phyloP scores from a whole-genome alignment of 202 grass and related monocot species.

The Panicum virgatum region DNA sequence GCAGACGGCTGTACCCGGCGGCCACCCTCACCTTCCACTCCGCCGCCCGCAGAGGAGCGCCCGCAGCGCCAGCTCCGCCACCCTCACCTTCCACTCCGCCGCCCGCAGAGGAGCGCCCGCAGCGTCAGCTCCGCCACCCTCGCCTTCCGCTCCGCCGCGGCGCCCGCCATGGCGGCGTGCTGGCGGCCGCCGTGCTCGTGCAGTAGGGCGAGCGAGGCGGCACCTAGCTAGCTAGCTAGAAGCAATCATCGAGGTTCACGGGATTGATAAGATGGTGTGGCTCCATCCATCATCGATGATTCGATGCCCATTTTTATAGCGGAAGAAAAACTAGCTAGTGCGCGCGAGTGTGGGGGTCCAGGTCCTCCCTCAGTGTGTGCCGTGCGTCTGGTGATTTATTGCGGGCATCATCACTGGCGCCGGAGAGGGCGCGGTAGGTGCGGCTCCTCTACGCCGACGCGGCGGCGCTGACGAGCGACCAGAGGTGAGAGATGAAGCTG shows the following conservation, averaged over 20 bases:
- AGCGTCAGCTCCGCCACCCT: conserved; percentile 65
- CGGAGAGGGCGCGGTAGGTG: too few relatives aligned
- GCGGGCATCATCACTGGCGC: background rate
- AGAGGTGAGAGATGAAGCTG: too few relatives aligned
- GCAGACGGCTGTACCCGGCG: conserved; percentile 70
- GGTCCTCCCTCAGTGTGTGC: background rate
- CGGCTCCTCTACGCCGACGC: too few relatives aligned
- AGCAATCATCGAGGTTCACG: background rate
- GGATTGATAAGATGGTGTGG: too few relatives aligned
- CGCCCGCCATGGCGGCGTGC: background rate
- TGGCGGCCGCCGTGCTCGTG: too few relatives aligned
- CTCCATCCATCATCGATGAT: too few relatives aligned
- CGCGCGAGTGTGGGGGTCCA: conserved; percentile 24
- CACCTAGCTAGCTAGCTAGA: background rate
- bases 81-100: too few relatives aligned
- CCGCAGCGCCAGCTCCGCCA: conserved; percentile 67
- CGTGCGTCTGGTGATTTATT: background rate
- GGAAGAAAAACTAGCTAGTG: background rate
- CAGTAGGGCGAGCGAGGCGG: background rate
- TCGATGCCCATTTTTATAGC: too few relatives aligned
- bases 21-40: too few relatives aligned
- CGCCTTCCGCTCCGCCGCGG: conserved; percentile 57
- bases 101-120: conserved; percentile 35
- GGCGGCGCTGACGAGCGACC: background rate
- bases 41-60: conserved; percentile 31